phyloP scores from a whole-genome alignment of 106 monocot species.

The Allium fistulosum region DNA sequence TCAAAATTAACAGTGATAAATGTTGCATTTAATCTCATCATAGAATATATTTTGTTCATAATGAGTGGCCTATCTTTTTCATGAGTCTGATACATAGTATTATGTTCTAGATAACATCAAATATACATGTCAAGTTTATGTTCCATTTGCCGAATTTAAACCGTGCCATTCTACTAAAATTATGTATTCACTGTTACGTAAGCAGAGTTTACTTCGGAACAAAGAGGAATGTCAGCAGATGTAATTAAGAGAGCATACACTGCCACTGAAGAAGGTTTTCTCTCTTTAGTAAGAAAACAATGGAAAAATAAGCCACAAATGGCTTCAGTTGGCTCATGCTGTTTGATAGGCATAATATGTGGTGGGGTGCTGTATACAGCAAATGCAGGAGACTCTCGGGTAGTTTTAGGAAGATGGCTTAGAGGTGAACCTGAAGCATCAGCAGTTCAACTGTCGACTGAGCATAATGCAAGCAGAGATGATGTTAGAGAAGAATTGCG shows the following conservation, averaged over 20 bases:
- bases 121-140: background rate
- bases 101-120: background rate
- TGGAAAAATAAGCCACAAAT: conserved; percentile 56
- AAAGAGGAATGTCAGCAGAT: conserved; percentile 24
- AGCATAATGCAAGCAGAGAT: conserved; percentile 19
- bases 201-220: conserved; percentile 17
- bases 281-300: conserved; percentile 43
- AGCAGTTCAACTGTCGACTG: conserved; percentile 19
- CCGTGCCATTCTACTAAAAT: background rate
- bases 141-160: background rate
- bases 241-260: conserved; percentile 52
- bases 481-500: conserved; percentile 21
- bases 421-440: conserved; percentile 13
- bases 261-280: conserved; percentile 73
- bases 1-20: too few relatives aligned
- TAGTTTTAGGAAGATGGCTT: conserved; percentile 27
- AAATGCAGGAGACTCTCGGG: conserved; percentile 85
- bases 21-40: too few relatives aligned
- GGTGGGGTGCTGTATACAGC: conserved; percentile 56
- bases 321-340: conserved; percentile 76
- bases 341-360: conserved; percentile 66
- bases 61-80: background rate
- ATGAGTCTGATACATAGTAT: background rate
- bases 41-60: too few relatives aligned
- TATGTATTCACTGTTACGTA: background rate